Evolutionary conservation across 768 basidiomycete species (phyloP), one percentile per base, ranked within the genome.

Genomic region (Lyophyllum shimeji): DNA sequence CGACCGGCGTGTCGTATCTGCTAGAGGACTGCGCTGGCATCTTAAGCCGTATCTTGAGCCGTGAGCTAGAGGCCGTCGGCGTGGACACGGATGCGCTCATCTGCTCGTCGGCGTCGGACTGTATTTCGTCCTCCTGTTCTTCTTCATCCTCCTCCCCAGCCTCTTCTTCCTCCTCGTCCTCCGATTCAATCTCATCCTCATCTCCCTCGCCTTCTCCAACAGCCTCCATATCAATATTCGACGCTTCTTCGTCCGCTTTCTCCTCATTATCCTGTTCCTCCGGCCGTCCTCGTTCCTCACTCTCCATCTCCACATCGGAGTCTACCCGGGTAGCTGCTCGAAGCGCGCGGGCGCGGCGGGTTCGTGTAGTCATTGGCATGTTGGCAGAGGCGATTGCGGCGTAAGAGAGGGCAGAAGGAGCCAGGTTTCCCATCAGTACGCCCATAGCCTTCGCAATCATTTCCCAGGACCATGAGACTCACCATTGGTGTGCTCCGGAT

Each of bases 91-190:
- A 31, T 17, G 45, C 18, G 37, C 27, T 33, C 18, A 17, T 33
- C 4, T 46, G 31, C 15, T 49, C 52, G 17, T 55, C 57, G 17
- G 46, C 51, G 27, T 60, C 59, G 42, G 63, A 62, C 7, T 55
- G 53, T 15, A 59, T 63, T 17, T 68, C 68, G 37, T 75, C 71
- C 20, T 75, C 80, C 49, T 77, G 74, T 2, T 63, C 74, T 8
- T 76, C 76, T 44, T 74, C 77, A 1, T 67, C 68, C 12, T 74
- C 70, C 8, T 73, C 79, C 23, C 74, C 75, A 6, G 60, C 75
- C 4, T 77, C 76, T 20, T 72, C 78, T 2, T 69, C 70, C n/a
- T 58, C 67, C 18, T 67, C 68, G 2, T 52, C 56, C 37, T 46
- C 51, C 1, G 51, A 33, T 7, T 66, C 71, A 21, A 52, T 67